These are phyloP conservation scores for Trichoderma parareesei DNA, from an alignment of 495 filamentous ascomycete species.

Conservation along the genomic window DNA sequence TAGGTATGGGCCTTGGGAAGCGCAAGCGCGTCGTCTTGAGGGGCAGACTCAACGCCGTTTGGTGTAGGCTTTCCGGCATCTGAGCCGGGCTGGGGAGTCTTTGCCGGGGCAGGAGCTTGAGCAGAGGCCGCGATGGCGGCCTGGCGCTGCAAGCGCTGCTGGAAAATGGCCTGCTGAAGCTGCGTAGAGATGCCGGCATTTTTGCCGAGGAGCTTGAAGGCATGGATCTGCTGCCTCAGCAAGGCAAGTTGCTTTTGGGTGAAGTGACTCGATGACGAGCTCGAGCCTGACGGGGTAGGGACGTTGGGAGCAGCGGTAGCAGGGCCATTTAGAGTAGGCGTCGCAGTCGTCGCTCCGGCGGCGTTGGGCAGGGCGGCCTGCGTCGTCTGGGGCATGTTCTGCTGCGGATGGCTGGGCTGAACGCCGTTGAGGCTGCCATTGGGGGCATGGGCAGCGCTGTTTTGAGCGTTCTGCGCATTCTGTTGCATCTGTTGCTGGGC, in stretches of 20 bases:
- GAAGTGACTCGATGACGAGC: conserved; percentile 47
- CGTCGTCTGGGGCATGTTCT: conserved; percentile 24
- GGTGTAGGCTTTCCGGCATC: conserved; percentile 32
- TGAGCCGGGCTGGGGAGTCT: conserved; percentile 46
- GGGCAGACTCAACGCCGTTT: conserved; percentile 21
- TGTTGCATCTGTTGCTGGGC: conserved; percentile 19
- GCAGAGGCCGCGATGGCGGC: conserved; percentile 43
- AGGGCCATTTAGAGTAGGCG: conserved; percentile 16
- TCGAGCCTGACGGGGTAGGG: conserved; percentile 24
- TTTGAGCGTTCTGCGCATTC: conserved; percentile 28
- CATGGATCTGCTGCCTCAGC: conserved; percentile 68
- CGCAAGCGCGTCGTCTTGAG: conserved; percentile 22
- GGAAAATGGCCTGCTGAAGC: conserved; percentile 68
- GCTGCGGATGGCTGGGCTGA: conserved; percentile 27
- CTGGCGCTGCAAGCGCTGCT: conserved; percentile 56
- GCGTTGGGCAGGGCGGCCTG: conserved; percentile 17
- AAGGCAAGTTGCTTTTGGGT: conserved; percentile 61
- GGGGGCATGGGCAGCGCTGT: conserved; percentile 26
- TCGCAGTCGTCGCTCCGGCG: conserved; percentile 10
- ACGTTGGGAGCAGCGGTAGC: conserved; percentile 25
- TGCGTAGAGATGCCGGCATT: conserved; percentile 67
- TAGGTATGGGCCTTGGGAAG: conserved; percentile 28
- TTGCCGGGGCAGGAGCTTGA: conserved; percentile 9
- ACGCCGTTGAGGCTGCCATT: conserved; percentile 42
- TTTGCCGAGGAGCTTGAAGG: conserved; percentile 75